These are phyloP conservation scores for Talaromyces sp. DNA, from an alignment of 2,329 filamentous ascomycete species.

Conservation along the genomic window DNA sequence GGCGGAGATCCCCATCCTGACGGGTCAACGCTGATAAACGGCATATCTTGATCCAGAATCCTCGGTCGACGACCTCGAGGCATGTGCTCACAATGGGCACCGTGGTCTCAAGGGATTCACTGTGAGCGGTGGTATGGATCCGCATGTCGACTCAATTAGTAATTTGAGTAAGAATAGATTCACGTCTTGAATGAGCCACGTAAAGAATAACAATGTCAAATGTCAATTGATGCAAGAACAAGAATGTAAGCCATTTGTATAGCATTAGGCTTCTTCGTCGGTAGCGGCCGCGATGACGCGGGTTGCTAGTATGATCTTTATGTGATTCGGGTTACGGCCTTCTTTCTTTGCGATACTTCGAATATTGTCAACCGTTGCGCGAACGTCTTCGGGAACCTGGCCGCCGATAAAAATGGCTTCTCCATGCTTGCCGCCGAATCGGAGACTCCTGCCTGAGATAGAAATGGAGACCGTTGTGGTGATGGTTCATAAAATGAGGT, in stretches of 20 bases:
- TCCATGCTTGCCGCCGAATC: constrained; percentile 47
- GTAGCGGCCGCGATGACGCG: constrained; percentile 47
- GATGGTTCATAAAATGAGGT: constrained; percentile 47
- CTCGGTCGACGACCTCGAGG: too few species aligned
- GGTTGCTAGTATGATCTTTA: constrained; percentile 49
- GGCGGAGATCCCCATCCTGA: too few species aligned
- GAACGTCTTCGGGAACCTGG: constrained; percentile 44
- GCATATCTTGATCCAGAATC: too few species aligned
- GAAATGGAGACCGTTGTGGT: constrained; percentile 49
- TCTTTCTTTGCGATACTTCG: constrained; percentile 39
- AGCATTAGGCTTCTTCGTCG: constrained; percentile 36
- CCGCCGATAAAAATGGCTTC: constrained; percentile 51
- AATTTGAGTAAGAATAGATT: too few species aligned
- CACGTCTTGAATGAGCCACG: too few species aligned
- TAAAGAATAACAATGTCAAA: not conserved
- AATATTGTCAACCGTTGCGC: constrained; percentile 44
- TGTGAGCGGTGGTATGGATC: too few species aligned
- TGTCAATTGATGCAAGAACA: not conserved
- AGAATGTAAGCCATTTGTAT: not conserved
- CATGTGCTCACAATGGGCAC: too few species aligned
- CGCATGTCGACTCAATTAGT: too few species aligned
- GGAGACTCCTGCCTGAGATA: constrained; percentile 50
- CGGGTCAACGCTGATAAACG: too few species aligned
- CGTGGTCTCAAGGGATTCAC: too few species aligned
- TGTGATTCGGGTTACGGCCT: constrained; percentile 41